phyloP scores from a whole-genome alignment of 2,329 filamentous ascomycete species.

The Sarocladium kiliense region DNA sequence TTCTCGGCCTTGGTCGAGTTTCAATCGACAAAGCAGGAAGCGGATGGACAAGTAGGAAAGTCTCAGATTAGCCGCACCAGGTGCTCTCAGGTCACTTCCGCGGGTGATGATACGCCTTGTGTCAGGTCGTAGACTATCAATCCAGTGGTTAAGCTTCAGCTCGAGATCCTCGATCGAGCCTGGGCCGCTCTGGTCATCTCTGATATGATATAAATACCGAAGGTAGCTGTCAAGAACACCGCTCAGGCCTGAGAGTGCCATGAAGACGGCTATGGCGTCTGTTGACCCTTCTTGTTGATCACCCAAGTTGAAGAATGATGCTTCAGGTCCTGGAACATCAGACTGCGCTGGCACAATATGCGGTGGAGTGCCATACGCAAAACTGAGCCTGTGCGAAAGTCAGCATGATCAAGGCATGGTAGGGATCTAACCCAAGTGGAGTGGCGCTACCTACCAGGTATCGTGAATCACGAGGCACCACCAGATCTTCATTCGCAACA shows the following conservation, averaged over 20 bases:
- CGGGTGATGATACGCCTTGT: slow-evolving; percentile 27
- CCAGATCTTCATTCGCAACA: slow-evolving; percentile 48
- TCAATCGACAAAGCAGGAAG: slow-evolving; percentile 33
- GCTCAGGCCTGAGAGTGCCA: slow-evolving; percentile 32
- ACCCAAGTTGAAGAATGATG: background rate
- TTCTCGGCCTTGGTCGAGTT: slow-evolving; percentile 24
- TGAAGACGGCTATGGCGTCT: slow-evolving; percentile 26
- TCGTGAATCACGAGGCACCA: slow-evolving; percentile 51
- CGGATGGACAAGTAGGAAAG: slow-evolving; percentile 36
- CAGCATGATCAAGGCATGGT: too few relatives aligned
- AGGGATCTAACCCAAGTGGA: too few relatives aligned
- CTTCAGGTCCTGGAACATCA: slow-evolving; percentile 33
- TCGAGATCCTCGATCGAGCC: slow-evolving; percentile 18
- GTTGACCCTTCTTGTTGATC: slow-evolving; percentile 4
- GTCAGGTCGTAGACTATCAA: slow-evolving; percentile 25
- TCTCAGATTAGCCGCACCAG: slow-evolving; percentile 38
- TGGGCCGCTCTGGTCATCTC: background rate
- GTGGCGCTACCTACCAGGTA: slow-evolving; percentile 36
- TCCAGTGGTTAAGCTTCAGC: slow-evolving; percentile 27
- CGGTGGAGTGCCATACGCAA: slow-evolving; percentile 40
- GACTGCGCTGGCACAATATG: slow-evolving; percentile 34
- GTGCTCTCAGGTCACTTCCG: slow-evolving; percentile 25
- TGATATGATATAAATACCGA: background rate
- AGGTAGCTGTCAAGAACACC: slow-evolving; percentile 16
- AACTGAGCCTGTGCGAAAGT: slow-evolving; percentile 29